phyloP scores from a whole-genome alignment of 2,329 filamentous ascomycete genomes.

The Beauveria bassiana region DNA sequence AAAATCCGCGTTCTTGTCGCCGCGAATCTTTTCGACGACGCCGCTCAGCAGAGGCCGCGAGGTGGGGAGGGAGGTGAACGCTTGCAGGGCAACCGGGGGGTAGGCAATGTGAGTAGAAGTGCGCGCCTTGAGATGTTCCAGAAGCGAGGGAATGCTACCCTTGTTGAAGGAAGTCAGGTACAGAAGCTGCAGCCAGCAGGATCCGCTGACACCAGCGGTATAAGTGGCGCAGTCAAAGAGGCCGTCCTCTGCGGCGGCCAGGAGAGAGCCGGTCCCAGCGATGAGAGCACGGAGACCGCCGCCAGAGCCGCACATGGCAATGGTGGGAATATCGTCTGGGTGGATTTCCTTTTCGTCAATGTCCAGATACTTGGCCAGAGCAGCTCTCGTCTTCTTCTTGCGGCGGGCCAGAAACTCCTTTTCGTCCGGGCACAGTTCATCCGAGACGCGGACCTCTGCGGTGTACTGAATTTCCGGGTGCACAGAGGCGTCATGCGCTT shows the following conservation, averaged over 20 bases:
- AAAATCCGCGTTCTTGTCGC: conserved; percentile 62
- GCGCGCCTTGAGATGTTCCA: conserved; percentile 80
- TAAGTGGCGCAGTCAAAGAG: conserved; percentile 93
- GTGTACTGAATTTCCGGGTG: conserved; percentile 84
- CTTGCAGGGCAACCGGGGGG: conserved; percentile 71
- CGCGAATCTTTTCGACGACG: conserved; percentile 84
- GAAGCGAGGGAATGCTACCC: conserved; percentile 58
- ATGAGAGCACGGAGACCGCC: conserved; percentile 86
- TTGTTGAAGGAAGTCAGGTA: conserved; percentile 67
- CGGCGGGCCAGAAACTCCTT: conserved; percentile 64
- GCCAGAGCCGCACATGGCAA: conserved; percentile 90
- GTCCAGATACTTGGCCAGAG: conserved; percentile 74
- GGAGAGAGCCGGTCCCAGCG: conserved; percentile 79
- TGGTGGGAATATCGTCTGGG: conserved; percentile 84
- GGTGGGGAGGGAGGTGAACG: conserved; percentile 81
- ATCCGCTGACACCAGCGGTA: conserved; percentile 89
- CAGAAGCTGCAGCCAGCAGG: conserved; percentile 88
- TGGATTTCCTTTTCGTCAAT: conserved; percentile 76
- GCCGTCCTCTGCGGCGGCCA: conserved; percentile 77
- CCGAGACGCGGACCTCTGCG: conserved; percentile 73
- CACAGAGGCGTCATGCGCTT: conserved; percentile 73
- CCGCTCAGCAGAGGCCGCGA: conserved; percentile 87
- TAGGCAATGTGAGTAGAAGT: conserved; percentile 88
- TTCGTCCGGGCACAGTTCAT: conserved; percentile 77
- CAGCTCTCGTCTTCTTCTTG: conserved; percentile 58